Base-by-base conservation (phyloP, 352 stramenopile species). In the Pythium oligandrum region DNA sequence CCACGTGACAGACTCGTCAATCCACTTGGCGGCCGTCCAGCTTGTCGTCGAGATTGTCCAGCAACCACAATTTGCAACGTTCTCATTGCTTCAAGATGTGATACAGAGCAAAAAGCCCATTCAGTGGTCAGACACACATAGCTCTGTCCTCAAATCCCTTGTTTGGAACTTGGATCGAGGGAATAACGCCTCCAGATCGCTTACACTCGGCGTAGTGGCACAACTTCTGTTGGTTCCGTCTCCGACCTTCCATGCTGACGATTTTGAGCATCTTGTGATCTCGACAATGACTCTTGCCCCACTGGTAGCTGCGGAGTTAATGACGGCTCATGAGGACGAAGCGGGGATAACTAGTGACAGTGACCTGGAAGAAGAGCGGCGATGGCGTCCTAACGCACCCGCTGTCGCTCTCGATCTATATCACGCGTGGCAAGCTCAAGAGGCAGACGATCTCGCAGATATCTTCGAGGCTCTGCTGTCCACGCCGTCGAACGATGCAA, bases 111-210 rank as follows among this genome's bases (percentile, higher is more conserved):
- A 78, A 37, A 70, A 71, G n/a, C 78, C 78, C 3, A 34, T 42
- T 12, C 72, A 83, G 46, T 86, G 78, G 78, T 57, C 46, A 17
- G 40, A 44, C 45, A 30, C 52, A 17, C 75, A 63, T 31, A 78
- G 70, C 37, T 87, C 78, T 0, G 53, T 88, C 0, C 43, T 90
- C 10, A 59, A 67, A 30, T 70, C 81, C 7, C 44, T 90, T 3
- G 64, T 74, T 9, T 66, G 73, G 46, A 78, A 65, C 40, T 9
- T 65, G 31, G 39, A 51, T 40, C 49, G 55, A 26, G 52, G 44
- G 10, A 36, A n/a, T 1, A 4, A 8, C 3, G 40, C n/a, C 9
- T 42, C 46, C 0, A 42, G 49, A 40, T 59, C 38, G 17, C 62
- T 70, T 1, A 39, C 30, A 3, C 44, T 72, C 38, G 33, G 56